Evolutionary conservation across 2,329 filamentous ascomycete genomes (phyloP).

Genomic region (Truncatella angustata): DNA sequence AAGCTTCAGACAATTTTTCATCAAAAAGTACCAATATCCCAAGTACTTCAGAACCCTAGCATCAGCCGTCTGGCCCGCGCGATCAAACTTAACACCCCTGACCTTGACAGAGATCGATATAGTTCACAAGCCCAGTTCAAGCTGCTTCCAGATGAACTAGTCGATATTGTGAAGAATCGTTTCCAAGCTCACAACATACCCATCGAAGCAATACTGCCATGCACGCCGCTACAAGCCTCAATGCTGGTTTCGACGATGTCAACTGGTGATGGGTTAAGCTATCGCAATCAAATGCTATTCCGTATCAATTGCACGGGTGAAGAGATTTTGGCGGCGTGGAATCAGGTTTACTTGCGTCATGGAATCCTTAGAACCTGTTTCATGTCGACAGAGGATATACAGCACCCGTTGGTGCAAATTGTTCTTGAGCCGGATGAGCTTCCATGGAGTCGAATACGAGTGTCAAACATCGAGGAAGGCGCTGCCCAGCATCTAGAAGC

Average conservation of each 20-base stretch:
- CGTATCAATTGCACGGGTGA: conserved; percentile 49
- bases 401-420: conserved; percentile 69
- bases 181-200: conserved; percentile 30
- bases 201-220: conserved; percentile 66
- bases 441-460: conserved; percentile 37
- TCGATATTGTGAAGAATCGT: conserved; percentile 26
- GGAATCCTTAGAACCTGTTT: conserved; percentile 79
- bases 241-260: conserved; percentile 65
- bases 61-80: conserved; percentile 57
- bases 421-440: conserved; percentile 51
- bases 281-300: conserved; percentile 72
- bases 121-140: neutral
- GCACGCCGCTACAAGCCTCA: conserved; percentile 82
- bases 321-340: conserved; percentile 60
- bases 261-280: conserved; percentile 44
- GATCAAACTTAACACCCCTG: conserved; percentile 14
- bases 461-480: conserved; percentile 16
- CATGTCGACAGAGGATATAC: conserved; percentile 56
- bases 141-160: conserved; percentile 23
- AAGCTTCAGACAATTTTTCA: conserved; percentile 46
- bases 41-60: conserved; percentile 66
- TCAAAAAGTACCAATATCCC: conserved; percentile 60
- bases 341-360: conserved; percentile 61
- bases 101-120: neutral
- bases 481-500: conserved; percentile 34